Base-by-base conservation (phyloP, 2,329 filamentous ascomycete species). In the Penicillium hesseltinei region DNA sequence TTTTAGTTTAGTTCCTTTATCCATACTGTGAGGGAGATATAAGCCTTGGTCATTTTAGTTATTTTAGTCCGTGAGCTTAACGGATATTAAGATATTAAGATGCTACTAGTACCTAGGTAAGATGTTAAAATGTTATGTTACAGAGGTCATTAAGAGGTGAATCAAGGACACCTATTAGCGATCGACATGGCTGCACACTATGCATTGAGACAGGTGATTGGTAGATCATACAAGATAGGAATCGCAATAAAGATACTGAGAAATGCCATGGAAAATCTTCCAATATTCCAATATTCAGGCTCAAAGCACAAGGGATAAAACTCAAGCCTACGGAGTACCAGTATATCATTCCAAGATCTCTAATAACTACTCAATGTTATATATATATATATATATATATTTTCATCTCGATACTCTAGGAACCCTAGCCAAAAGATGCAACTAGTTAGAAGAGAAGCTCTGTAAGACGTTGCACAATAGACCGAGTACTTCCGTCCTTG, bases 191-290 rank as follows among this genome's bases (percentile, higher is more conserved):
- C 44, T 35, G 51, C 62, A 65, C 61, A 56, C 53, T 29, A 55
- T 35, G 23, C 21, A 39, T 27, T 15, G 33, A 21, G 40, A 13
- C 10, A 33, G 19, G 8, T 63, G 62, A 65, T 65, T 63, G 61
- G 62, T 25, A 49, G 52, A 17, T 42, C n/a, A 45, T 40, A 6
- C 23, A 42, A 29, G 31, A 25, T 47, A 43, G 17, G 11, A n/a
- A 31, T 29, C 13, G 31, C 13, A 44, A 44, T n/a, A n/a, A 27
- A 27, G 23, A 29, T 44, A 3, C 9, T 15, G 3, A 42, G 11
- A 6, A 33, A 33, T 33, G 31, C 11, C 11, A 42, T 25, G 6
- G 25, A 19, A 43, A 43, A 43, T 23, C 5, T 23, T 23, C 4
- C 4, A 23, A 23, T 23, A 23, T 21, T 21, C 21, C 21, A 21